A percentile compares a stretch with the other conserved stretches of the same genome.
phyloP scores from a whole-genome alignment of 23 red algal species.

The Gracilaria gracilis region DNA sequence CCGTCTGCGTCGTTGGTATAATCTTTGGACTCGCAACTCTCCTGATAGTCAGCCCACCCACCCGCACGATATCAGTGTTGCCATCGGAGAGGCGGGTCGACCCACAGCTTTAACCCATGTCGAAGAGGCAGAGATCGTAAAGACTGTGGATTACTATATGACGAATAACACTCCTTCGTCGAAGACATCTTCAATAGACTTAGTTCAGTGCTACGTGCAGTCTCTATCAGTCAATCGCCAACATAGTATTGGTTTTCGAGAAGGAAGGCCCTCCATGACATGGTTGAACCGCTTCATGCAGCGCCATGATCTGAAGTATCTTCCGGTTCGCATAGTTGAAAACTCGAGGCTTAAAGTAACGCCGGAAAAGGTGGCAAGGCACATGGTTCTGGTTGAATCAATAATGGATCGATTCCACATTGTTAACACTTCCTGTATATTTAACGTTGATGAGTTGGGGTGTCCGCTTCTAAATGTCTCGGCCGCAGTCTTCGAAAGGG shows the following conservation, averaged over 20 bases:
- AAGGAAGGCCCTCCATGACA: background rate
- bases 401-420: no score
- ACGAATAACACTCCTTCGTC: background rate
- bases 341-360: no score
- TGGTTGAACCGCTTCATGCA: background rate
- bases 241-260: background rate
- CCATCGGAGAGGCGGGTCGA: background rate
- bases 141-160: background rate
- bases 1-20: no score
- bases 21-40: no score
- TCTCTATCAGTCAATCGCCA: background rate
- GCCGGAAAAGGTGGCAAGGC: no score
- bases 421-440: no score
- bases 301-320: background rate
- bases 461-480: no score
- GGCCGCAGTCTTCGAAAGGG: no score
- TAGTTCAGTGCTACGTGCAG: background rate
- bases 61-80: no score
- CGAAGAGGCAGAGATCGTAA: background rate
- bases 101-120: background rate
- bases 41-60: no score
- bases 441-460: no score
- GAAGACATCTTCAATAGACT: background rate
- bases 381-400: no score
- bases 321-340: background rate